Percentiles rank a stretch among this genome's conserved stretches.
These are phyloP conservation scores for Annulohypoxylon bovei DNA, from an alignment of 495 filamentous ascomycete genomes.

Conservation along the genomic window DNA sequence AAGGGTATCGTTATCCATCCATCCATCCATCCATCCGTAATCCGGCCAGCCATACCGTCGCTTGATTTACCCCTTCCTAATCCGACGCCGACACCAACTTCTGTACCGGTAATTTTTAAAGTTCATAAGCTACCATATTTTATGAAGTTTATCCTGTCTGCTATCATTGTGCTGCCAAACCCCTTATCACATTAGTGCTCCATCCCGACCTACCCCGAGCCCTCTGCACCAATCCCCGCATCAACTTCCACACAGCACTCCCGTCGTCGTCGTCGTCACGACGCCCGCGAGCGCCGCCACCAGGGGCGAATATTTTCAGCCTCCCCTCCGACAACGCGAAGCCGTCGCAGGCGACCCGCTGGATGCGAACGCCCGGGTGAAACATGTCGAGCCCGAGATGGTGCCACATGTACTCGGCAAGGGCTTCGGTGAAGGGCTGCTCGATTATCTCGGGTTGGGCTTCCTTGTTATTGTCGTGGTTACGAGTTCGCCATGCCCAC, in stretches of 20 bases:
- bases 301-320: constrained; percentile 53
- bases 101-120: background rate
- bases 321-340: constrained; percentile 57
- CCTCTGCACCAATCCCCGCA: constrained; percentile 23
- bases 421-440: constrained; percentile 56
- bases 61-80: background rate
- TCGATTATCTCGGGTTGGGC: constrained; percentile 3
- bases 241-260: constrained; percentile 31
- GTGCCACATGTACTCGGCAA: constrained; percentile 52
- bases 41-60: no score
- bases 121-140: background rate
- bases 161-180: background rate
- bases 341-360: constrained; percentile 55
- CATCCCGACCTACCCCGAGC: constrained; percentile 32
- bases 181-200: constrained; percentile 1
- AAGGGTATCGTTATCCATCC: constrained; percentile 25
- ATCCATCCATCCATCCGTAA: background rate
- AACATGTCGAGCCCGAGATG: constrained; percentile 56
- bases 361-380: constrained; percentile 55
- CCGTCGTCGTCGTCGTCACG: background rate
- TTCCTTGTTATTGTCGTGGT: constrained; percentile 1
- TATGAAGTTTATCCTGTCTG: no score
- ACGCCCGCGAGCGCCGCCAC: background rate
- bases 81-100: background rate
- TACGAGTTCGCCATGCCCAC: constrained; percentile 54